A percentile compares a stretch with the other conserved stretches of the same genome.
Conservation (phyloP, 495 filamentous ascomycete species). For the Stereocaulon alpinum region DNA sequence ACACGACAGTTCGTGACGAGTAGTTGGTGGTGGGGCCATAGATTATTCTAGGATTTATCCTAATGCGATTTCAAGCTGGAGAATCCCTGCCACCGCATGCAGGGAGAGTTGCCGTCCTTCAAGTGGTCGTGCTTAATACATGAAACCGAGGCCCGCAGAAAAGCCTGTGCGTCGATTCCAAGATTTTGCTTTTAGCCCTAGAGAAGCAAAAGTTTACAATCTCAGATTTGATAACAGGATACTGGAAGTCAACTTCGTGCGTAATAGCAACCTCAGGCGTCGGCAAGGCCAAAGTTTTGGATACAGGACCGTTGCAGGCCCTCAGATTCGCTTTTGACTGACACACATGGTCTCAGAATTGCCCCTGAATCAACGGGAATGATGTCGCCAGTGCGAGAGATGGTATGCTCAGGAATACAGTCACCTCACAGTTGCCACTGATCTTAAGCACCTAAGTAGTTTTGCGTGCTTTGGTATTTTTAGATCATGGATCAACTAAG, state of each 20-base stretch:
- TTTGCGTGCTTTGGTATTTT: background rate
- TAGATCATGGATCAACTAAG: background rate
- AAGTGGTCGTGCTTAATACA: background rate
- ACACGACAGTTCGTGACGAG: background rate
- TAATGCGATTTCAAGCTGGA: background rate
- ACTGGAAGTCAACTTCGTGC: too few relatives aligned
- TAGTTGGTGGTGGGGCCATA: too few relatives aligned
- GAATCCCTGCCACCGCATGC: background rate
- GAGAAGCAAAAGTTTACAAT: background rate
- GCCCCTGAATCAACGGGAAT: too few relatives aligned
- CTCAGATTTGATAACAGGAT: background rate
- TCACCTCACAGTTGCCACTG: too few relatives aligned
- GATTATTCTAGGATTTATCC: background rate
- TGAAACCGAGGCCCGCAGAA: background rate
- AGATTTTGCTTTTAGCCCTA: background rate
- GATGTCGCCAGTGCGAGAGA: too few relatives aligned
- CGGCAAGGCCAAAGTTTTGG: too few relatives aligned
- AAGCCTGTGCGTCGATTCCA: background rate
- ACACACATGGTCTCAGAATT: too few relatives aligned
- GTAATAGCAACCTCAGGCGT: too few relatives aligned
- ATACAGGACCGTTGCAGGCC: too few relatives aligned
- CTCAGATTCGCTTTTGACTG: too few relatives aligned
- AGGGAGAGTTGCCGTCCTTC: background rate
- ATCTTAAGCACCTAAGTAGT: too few relatives aligned
- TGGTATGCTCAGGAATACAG: too few relatives aligned